Conservation (phyloP, 1,284 basidiomycete genomes). For the Anthracocystis walkeri region DNA sequence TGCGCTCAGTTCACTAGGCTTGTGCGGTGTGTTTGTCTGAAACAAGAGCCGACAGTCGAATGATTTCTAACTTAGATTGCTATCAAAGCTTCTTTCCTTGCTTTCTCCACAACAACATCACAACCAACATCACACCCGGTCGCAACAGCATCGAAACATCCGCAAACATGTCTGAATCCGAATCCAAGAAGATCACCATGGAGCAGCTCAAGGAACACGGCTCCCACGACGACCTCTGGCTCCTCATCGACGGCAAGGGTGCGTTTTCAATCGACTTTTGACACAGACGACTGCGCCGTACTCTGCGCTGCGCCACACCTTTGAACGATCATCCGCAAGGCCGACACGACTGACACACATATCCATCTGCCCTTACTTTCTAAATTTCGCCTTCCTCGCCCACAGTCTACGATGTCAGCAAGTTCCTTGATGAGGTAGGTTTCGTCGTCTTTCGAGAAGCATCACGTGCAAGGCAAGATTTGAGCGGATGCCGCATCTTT, state of each 20-base stretch:
- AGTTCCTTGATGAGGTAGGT: conserved; percentile 94
- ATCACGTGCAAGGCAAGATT: neutral
- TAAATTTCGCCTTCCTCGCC: neutral
- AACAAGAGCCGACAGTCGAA: conserved; percentile 8
- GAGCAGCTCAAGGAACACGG: conserved; percentile 66
- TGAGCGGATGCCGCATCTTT: neutral
- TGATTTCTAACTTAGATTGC: neutral
- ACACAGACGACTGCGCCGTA: neutral
- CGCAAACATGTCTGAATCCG: conserved; percentile 19
- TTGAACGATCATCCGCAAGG: too few relatives aligned
- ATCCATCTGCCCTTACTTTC: neutral
- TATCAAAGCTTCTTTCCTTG: conserved; percentile 1
- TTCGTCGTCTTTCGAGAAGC: neutral
- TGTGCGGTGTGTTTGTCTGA: too few relatives aligned
- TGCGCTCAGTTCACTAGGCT: too few relatives aligned
- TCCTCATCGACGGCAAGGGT: conserved; percentile 68
- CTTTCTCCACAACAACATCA: neutral
- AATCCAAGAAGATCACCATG: conserved; percentile 63
- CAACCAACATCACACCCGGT: neutral
- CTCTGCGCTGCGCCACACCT: neutral
- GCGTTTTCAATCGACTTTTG: conserved; percentile 9
- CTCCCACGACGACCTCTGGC: conserved; percentile 65
- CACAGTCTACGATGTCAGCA: conserved; percentile 90
- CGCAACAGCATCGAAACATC: conserved; percentile 1
- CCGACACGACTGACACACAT: conserved; percentile 4